Percentiles rank a stretch among this genome's conserved stretches.
phyloP scores from a whole-genome alignment of 805 yeast genomes.

The Starmerella floris region DNA sequence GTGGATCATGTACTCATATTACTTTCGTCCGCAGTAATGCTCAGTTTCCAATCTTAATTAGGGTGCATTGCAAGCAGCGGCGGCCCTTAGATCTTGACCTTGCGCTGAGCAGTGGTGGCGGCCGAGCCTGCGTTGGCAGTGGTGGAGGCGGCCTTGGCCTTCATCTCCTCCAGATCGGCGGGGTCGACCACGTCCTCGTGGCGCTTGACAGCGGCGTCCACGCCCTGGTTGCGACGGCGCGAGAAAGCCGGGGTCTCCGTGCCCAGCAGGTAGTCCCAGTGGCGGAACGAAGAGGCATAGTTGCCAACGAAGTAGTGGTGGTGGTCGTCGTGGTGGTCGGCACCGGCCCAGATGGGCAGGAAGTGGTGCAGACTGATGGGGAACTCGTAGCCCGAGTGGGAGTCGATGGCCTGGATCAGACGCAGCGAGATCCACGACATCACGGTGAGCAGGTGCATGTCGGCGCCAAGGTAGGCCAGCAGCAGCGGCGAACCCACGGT shows the following conservation, averaged over 20 bases:
- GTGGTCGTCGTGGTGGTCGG: conserved; percentile 95
- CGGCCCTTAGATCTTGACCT: conserved; percentile 1
- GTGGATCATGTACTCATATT: no score
- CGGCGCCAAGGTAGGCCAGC: conserved; percentile 60
- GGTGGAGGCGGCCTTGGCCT: conserved; percentile 5
- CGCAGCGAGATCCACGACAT: conserved; percentile 78
- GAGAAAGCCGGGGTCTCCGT: conserved; percentile 49
- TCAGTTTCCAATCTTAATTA: no score
- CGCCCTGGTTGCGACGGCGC: conserved; percentile 37
- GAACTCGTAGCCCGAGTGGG: conserved; percentile 96
- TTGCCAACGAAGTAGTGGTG: conserved; percentile 93
- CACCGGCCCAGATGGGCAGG: conserved; percentile 96
- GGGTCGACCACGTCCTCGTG: conserved; percentile 22
- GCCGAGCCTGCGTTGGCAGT: conserved; percentile 4
- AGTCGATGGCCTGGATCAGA: conserved; percentile 90
- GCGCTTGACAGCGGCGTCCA: conserved; percentile 19
- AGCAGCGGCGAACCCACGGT: conserved; percentile 90
- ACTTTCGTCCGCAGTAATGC: no score
- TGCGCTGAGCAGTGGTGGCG: conserved; percentile 6
- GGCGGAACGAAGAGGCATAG: conserved; percentile 87
- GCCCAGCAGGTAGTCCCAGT: conserved; percentile 81
- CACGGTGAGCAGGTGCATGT: conserved; percentile 80
- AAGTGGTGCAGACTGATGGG: conserved; percentile 91
- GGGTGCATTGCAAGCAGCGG: no score
- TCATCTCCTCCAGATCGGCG: conserved; percentile 18